These are phyloP conservation scores for Gymnopilus junonius DNA, from an alignment of 768 basidiomycete genomes.

Conservation along the genomic window DNA sequence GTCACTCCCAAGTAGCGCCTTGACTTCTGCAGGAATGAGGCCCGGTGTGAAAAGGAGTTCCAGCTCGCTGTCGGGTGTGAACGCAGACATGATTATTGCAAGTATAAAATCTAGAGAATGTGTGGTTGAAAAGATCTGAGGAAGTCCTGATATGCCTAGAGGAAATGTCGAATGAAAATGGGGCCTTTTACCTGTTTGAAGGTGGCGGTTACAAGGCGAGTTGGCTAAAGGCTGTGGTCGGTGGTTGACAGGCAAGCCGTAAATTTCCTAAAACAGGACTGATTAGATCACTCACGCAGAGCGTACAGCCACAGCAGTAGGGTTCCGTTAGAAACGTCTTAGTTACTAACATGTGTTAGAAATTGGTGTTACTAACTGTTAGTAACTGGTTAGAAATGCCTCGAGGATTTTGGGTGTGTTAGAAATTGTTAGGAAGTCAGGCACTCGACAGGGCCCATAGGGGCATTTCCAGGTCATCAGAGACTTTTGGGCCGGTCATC, in stretches of 20 bases:
- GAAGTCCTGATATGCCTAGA: not conserved
- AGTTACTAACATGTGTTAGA: too few species aligned
- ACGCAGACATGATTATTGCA: slow-evolving; percentile 23
- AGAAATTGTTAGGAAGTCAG: too few species aligned
- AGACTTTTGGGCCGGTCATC: too few species aligned
- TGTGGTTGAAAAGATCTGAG: not conserved
- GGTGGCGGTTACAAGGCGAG: not conserved
- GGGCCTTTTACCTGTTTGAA: not conserved
- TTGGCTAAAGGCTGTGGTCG: not conserved
- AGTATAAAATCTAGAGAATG: not conserved
- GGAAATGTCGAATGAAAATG: not conserved
- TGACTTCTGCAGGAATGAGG: slow-evolving; percentile 71
- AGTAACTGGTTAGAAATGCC: too few species aligned
- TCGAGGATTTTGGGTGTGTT: too few species aligned
- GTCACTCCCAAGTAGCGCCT: slow-evolving; percentile 59
- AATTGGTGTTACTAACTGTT: too few species aligned
- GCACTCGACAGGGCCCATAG: too few species aligned
- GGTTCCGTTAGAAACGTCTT: too few species aligned
- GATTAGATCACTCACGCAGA: slow-evolving; percentile 6
- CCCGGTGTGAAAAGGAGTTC: slow-evolving; percentile 79
- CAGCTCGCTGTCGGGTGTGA: slow-evolving; percentile 67
- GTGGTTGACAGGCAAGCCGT: slow-evolving; percentile 11
- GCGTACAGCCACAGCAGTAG: slow-evolving; percentile 11
- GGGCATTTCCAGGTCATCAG: too few species aligned
- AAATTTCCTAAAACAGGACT: not conserved